Percentiles rank a stretch among this genome's conserved stretches.
Conservation (phyloP, 192 early-diverging fungal species). For the Coemansia sp. region DNA sequence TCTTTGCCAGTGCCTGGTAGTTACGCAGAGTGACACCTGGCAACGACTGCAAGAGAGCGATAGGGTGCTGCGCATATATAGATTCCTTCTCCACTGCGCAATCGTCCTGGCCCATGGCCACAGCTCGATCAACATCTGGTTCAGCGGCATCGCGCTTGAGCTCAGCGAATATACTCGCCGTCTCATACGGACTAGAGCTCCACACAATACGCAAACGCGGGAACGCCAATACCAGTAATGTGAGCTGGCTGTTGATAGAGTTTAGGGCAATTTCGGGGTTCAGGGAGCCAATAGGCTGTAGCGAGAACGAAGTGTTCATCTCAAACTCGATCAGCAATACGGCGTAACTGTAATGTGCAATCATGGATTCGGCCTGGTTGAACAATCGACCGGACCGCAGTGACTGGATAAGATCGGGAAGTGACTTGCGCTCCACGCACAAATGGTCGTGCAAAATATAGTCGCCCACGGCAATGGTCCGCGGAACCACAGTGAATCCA, state of each 20-base stretch:
- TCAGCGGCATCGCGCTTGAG: constrained; percentile 80
- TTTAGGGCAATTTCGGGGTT: constrained; percentile 59
- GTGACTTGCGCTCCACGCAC: constrained; percentile 91
- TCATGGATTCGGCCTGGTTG: constrained; percentile 90
- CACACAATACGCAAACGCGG: constrained; percentile 85
- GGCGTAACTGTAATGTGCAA: constrained; percentile 73
- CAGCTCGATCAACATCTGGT: constrained; percentile 71
- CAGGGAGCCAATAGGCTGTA: constrained; percentile 60
- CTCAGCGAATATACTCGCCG: constrained; percentile 88
- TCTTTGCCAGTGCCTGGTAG: constrained; percentile 74
- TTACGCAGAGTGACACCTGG: constrained; percentile 86
- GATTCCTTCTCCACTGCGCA: constrained; percentile 63
- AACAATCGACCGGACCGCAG: constrained; percentile 86
- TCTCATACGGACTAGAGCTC: constrained; percentile 83
- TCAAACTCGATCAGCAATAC: constrained; percentile 95
- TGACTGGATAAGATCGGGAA: constrained; percentile 84
- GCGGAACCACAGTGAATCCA: constrained; percentile 74
- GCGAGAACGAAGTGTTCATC: constrained; percentile 76
- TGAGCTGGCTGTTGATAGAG: constrained; percentile 75
- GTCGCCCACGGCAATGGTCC: constrained; percentile 91
- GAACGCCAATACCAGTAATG: constrained; percentile 79
- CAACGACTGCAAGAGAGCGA: constrained; percentile 79
- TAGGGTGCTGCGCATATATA: constrained; percentile 69
- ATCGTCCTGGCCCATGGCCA: constrained; percentile 70
- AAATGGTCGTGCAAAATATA: constrained; percentile 86